A percentile compares a stretch with the other conserved stretches of the same genome.
Evolutionary conservation across 306 rosid genomes (phyloP).

Genomic region (Trifolium subterraneum): DNA sequence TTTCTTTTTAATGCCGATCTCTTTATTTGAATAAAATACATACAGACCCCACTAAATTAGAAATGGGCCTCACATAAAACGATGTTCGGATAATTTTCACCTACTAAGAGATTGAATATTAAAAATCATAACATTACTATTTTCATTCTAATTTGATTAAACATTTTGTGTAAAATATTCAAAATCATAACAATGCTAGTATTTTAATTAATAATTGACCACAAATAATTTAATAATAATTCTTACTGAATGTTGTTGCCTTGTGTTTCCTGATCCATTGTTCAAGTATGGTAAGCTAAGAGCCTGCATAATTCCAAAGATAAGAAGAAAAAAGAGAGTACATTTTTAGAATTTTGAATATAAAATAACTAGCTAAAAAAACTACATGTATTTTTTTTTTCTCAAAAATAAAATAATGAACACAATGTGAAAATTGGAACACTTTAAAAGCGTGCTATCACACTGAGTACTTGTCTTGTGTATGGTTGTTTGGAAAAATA

Average conservation of each 20-base stretch:
- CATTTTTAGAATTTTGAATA: conserved; percentile 47
- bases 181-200: neutral
- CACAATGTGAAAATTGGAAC: conserved; percentile 51
- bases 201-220: neutral
- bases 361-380: conserved; percentile 11
- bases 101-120: too few species aligned
- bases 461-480: conserved; percentile 48
- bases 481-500: conserved; percentile 55
- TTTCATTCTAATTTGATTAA: neutral
- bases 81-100: too few species aligned
- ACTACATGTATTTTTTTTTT: too few species aligned
- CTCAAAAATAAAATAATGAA: conserved; percentile 6
- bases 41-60: too few species aligned
- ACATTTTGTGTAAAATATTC: neutral
- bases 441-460: conserved; percentile 53
- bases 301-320: conserved; percentile 63
- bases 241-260: conserved; percentile 80
- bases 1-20: too few species aligned
- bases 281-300: conserved; percentile 94
- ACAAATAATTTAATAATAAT: neutral
- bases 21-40: too few species aligned
- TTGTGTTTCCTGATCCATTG: conserved; percentile 65
- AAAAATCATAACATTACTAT: too few species aligned
- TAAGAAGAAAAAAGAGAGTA: neutral
- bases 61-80: too few species aligned